These are phyloP conservation scores for Nemania sp. DNA, from an alignment of 2,329 filamentous ascomycete species.

Conservation along the genomic window DNA sequence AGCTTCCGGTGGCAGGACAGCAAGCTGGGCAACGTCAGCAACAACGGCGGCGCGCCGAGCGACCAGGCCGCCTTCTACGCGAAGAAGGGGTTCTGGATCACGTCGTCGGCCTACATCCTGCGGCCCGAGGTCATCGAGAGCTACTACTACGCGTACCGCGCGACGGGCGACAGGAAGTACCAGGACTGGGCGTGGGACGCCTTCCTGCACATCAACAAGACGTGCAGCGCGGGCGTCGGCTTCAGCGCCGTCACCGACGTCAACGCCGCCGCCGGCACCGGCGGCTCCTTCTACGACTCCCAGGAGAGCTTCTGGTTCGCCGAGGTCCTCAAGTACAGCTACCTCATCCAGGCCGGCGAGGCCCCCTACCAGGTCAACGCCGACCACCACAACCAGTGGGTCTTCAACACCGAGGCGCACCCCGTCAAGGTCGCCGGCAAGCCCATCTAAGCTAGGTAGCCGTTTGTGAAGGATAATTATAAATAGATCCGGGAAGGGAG, in stretches of 20 bases:
- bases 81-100: constrained; percentile 73
- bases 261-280: constrained; percentile 63
- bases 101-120: constrained; percentile 64
- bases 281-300: constrained; percentile 67
- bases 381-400: constrained; percentile 51
- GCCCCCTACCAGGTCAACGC: constrained; percentile 56
- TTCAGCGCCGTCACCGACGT: constrained; percentile 71
- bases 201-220: constrained; percentile 69
- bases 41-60: constrained; percentile 49
- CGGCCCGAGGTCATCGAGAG: constrained; percentile 83
- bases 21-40: constrained; percentile 41
- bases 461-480: no score
- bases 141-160: constrained; percentile 84
- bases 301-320: constrained; percentile 91
- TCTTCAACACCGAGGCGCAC: constrained; percentile 55
- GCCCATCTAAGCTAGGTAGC: constrained; percentile 32
- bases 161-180: constrained; percentile 75
- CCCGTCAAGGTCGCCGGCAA: constrained; percentile 38
- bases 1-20: constrained; percentile 64
- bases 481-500: no score
- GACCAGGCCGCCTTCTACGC: constrained; percentile 64
- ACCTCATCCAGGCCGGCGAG: constrained; percentile 70
- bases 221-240: constrained; percentile 66
- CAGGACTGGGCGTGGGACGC: constrained; percentile 85
- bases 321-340: constrained; percentile 84